These are phyloP conservation scores for Fagopyrum esculentum DNA, from an alignment of 148 eudicot species.

Conservation along the genomic window DNA sequence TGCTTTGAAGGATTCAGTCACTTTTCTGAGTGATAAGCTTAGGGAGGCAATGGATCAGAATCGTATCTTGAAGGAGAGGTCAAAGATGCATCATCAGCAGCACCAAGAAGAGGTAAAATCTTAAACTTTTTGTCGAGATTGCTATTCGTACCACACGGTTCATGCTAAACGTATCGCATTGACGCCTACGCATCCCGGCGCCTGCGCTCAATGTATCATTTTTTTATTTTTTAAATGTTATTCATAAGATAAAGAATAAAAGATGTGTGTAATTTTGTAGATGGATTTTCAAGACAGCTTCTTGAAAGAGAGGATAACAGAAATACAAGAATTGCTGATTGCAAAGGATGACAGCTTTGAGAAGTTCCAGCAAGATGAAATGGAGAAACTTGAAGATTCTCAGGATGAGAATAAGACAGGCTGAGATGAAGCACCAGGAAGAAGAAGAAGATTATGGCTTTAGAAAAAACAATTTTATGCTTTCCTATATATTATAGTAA, in stretches of 20 bases:
- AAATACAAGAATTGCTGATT: conserved; percentile 37
- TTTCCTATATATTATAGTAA: conserved; percentile 7
- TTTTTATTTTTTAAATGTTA: neutral
- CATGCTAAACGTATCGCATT: too few relatives aligned
- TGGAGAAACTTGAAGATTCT: conserved; percentile 35
- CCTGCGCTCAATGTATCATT: too few relatives aligned
- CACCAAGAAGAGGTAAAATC: conserved; percentile 56
- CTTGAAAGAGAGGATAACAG: conserved; percentile 44
- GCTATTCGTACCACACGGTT: too few relatives aligned
- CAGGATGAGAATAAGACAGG: conserved; percentile 19
- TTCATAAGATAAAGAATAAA: too few relatives aligned
- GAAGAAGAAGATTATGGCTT: conserved; percentile 15
- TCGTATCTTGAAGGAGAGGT: conserved; percentile 45
- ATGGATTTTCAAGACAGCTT: neutral
- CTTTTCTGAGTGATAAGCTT: conserved; percentile 37
- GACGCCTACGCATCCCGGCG: too few relatives aligned
- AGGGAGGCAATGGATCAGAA: conserved; percentile 35
- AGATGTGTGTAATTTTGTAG: too few relatives aligned
- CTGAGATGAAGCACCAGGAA: conserved; percentile 32
- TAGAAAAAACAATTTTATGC: conserved; percentile 43
- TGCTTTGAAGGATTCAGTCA: conserved; percentile 42
- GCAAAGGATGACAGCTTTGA: conserved; percentile 57
- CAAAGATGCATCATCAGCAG: conserved; percentile 47
- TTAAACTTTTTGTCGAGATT: neutral
- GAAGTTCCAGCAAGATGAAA: conserved; percentile 11